phyloP scores from a whole-genome alignment of 176 grass and related monocot species.

The Ananas comosus region DNA sequence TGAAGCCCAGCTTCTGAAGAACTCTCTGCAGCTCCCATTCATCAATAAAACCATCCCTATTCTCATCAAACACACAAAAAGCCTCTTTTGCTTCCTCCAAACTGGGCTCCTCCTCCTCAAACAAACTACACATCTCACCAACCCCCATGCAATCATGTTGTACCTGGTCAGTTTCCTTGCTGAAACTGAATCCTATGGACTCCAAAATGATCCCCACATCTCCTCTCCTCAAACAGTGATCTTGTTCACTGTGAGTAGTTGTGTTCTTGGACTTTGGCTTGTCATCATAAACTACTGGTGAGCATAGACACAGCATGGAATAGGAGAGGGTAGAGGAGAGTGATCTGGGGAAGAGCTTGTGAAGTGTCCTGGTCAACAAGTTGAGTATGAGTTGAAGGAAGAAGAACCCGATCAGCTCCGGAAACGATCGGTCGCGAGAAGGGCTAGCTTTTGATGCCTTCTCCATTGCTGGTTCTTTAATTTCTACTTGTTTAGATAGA shows the following conservation, averaged over 20 bases:
- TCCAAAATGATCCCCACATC: constrained; percentile 6
- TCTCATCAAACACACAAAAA: constrained; percentile 61
- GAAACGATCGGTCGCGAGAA: not conserved
- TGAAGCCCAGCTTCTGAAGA: constrained; percentile 40
- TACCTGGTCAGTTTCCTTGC: constrained; percentile 8
- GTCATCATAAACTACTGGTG: not conserved
- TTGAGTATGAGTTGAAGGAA: not conserved
- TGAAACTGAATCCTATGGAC: not conserved
- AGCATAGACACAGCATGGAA: not conserved
- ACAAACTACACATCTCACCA: constrained; percentile 32
- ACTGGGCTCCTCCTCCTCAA: constrained; percentile 72
- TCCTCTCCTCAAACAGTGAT: not conserved
- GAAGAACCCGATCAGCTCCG: not conserved
- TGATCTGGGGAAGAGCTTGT: not conserved
- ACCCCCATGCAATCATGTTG: constrained; percentile 10
- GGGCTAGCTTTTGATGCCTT: not conserved
- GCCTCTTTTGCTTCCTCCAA: constrained; percentile 52
- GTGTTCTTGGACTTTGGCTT: not conserved
- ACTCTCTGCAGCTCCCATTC: constrained; percentile 43
- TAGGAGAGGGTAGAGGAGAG: constrained; percentile 2
- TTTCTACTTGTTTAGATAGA: not conserved
- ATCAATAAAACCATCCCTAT: constrained; percentile 65
- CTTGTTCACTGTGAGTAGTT: not conserved
- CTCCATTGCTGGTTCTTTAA: constrained; percentile 1
- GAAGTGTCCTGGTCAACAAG: not conserved